Evolutionary conservation across 441 rosid species (phyloP).

Genomic region (Viola pubescens): DNA sequence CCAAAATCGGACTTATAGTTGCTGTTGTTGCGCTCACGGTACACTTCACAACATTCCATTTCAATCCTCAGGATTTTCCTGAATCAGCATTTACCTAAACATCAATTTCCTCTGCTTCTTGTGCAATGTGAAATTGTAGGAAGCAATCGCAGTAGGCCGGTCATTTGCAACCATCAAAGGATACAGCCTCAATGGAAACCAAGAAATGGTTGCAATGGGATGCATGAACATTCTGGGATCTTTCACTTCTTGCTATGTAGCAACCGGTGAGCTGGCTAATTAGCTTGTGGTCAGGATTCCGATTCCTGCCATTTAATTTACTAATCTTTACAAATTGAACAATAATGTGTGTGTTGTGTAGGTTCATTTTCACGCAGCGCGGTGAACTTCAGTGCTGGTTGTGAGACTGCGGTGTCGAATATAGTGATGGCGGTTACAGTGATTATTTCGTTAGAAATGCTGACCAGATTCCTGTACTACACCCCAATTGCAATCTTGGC

Average conservation of each 20-base stretch:
- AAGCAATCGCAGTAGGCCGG: conserved; percentile 84
- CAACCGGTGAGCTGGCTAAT: conserved; percentile 50
- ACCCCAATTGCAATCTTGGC: conserved; percentile 77
- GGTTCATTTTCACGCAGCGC: conserved; percentile 93
- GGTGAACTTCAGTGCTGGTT: conserved; percentile 75
- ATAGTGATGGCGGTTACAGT: conserved; percentile 80
- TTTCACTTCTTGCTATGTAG: conserved; percentile 72
- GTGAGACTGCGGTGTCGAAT: conserved; percentile 74
- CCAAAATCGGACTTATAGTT: conserved; percentile 53
- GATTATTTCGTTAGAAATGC: conserved; percentile 44
- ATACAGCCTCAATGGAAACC: conserved; percentile 72
- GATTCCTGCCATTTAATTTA: not conserved
- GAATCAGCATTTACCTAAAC: not conserved
- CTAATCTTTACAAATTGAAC: not conserved
- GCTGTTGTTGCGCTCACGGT: conserved; percentile 75
- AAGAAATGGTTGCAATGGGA: conserved; percentile 90
- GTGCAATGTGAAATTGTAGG: conserved; percentile 27
- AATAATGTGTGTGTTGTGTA: conserved; percentile 14
- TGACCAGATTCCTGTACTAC: conserved; percentile 65
- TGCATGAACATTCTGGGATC: conserved; percentile 75
- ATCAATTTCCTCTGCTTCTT: not conserved
- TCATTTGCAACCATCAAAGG: conserved; percentile 78
- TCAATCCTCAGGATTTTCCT: not conserved
- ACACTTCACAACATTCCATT: conserved; percentile 1
- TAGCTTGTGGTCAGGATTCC: too few relatives aligned